These are phyloP conservation scores for Phymatotrichopsis omnivora DNA, from an alignment of 2,329 filamentous ascomycete genomes.

Conservation along the genomic window DNA sequence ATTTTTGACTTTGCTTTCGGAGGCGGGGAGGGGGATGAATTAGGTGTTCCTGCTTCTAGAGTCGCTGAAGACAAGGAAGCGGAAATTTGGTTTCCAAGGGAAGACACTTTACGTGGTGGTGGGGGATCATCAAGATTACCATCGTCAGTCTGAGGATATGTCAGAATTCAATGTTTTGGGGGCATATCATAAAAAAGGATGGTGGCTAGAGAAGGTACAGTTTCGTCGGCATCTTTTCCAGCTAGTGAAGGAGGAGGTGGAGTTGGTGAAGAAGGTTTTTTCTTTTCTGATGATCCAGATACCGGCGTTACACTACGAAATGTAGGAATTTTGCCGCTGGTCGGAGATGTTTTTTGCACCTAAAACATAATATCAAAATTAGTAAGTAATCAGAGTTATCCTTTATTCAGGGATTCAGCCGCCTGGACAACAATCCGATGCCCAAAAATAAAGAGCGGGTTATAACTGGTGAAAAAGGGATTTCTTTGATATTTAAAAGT, in stretches of 20 bases:
- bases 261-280: not conserved
- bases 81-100: not conserved
- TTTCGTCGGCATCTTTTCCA: constrained; percentile 1
- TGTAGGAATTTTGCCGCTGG: not conserved
- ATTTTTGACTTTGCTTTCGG: not conserved
- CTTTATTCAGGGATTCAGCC: too few species aligned
- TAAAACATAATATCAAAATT: constrained; percentile 4
- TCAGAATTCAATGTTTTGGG: too few species aligned
- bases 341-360: constrained; percentile 22
- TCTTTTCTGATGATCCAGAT: not conserved
- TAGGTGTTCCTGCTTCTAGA: too few species aligned
- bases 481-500: not conserved
- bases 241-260: constrained; percentile 1
- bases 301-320: not conserved
- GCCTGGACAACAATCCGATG: not conserved
- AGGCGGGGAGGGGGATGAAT: constrained; percentile 4
- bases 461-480: not conserved
- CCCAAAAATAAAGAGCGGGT: not conserved
- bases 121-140: constrained; percentile 15
- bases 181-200: not conserved
- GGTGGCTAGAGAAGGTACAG: constrained; percentile 2
- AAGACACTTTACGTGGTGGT: constrained; percentile 9
- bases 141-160: constrained; percentile 10
- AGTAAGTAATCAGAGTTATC: not conserved
- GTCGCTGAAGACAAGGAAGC: too few species aligned